Conservation (phyloP, 129 eudicot species). For the Flaveria robusta region DNA sequence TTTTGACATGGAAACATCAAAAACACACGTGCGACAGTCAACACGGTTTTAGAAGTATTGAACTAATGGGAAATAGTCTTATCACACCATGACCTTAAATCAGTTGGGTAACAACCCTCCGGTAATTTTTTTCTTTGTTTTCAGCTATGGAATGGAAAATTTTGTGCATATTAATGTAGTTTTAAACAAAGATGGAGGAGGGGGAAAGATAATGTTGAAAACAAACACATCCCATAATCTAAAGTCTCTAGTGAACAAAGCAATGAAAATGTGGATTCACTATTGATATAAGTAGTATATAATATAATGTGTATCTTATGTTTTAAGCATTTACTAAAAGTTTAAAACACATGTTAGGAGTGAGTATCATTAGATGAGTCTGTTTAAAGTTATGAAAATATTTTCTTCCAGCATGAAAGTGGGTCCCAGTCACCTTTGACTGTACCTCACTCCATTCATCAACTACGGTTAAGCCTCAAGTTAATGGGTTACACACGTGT, state of each 20-base stretch:
- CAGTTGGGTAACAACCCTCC: constrained; percentile 14
- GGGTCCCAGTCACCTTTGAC: constrained; percentile 53
- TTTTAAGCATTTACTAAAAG: no score
- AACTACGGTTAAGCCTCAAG: constrained; percentile 55
- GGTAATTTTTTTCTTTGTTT: not conserved
- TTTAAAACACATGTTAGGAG: no score
- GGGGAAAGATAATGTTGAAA: no score
- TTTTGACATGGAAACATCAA: not conserved
- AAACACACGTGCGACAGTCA: not conserved
- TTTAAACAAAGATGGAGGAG: no score
- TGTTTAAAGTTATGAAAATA: not conserved
- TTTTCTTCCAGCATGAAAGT: constrained; percentile 27
- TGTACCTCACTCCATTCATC: constrained; percentile 34
- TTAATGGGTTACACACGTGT: constrained; percentile 67
- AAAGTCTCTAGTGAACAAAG: no score
- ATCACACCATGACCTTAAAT: not conserved
- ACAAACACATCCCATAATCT: no score
- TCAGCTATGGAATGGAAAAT: not conserved
- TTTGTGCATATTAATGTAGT: no score
- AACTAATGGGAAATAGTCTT: not conserved
- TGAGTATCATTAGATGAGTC: no score
- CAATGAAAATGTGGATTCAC: no score
- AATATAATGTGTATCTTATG: no score
- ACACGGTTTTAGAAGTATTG: not conserved
- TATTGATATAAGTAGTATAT: no score